Percentiles rank a stretch among this genome's conserved stretches.
phyloP scores from a whole-genome alignment of 306 rosid species.

The Echinosophora koreensis region DNA sequence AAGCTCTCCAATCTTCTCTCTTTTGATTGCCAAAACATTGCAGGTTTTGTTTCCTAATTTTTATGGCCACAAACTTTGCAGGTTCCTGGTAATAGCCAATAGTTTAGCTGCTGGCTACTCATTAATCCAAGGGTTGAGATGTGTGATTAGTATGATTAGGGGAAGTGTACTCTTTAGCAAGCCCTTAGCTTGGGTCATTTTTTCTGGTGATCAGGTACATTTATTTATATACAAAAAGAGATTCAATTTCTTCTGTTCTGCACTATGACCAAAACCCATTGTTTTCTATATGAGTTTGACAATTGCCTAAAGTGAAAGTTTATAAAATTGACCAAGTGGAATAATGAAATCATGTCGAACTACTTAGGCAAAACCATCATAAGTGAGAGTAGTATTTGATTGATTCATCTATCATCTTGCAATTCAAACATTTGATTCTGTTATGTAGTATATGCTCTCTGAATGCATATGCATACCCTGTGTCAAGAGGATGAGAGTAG shows the following conservation, averaged over 20 bases:
- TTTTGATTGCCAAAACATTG: constrained; percentile 6
- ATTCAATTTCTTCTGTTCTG: no score
- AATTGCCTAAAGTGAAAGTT: constrained; percentile 3
- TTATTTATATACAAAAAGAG: neutral
- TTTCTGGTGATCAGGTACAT: constrained; percentile 89
- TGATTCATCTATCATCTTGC: neutral
- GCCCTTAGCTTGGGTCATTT: constrained; percentile 85
- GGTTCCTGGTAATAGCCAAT: constrained; percentile 80
- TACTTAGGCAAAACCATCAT: constrained; percentile 10
- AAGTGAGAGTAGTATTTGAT: neutral
- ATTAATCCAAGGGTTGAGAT: constrained; percentile 70
- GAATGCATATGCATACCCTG: neutral
- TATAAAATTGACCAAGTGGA: constrained; percentile 6
- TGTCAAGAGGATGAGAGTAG: neutral
- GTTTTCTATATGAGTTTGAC: neutral
- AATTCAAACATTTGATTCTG: constrained; percentile 14
- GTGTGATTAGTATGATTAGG: constrained; percentile 62
- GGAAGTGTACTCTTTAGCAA: constrained; percentile 78
- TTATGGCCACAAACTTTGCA: constrained; percentile 39
- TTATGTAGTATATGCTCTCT: neutral
- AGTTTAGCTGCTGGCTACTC: constrained; percentile 80
- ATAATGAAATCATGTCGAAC: constrained; percentile 13
- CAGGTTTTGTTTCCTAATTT: neutral
- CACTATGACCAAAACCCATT: no score
- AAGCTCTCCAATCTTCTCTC: constrained; percentile 12